phyloP scores from a whole-genome alignment of 257 asterid species.

The Cordia subcordata region DNA sequence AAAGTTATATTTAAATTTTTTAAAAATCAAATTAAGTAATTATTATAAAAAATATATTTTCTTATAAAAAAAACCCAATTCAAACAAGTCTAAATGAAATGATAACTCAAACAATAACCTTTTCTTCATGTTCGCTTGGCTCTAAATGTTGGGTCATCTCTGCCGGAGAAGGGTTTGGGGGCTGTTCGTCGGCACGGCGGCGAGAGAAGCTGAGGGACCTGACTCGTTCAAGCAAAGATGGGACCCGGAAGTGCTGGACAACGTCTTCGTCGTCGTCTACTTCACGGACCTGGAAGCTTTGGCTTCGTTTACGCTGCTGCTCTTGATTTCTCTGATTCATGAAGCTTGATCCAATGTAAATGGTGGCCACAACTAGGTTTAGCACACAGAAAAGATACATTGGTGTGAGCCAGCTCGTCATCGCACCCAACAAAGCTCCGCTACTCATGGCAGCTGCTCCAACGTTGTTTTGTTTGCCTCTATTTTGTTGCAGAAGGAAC shows the following conservation, averaged over 20 bases:
- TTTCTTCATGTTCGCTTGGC: neutral
- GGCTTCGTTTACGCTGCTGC: constrained; percentile 4
- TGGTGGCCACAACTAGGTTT: constrained; percentile 45
- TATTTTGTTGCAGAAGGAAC: neutral
- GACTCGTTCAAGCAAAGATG: constrained; percentile 19
- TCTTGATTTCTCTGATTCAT: constrained; percentile 13
- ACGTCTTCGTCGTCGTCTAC: neutral
- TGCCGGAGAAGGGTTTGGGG: neutral
- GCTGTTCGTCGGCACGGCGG: neutral
- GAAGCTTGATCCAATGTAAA: constrained; percentile 34
- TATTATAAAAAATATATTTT: no score
- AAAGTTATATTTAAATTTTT: no score
- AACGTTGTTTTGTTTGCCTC: neutral
- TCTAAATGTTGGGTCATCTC: neutral
- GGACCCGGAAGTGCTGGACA: constrained; percentile 11
- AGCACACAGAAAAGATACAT: constrained; percentile 52
- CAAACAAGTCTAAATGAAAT: no score
- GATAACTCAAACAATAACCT: no score
- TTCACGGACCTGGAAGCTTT: neutral
- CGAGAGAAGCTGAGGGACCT: constrained; percentile 25
- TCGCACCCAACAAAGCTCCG: neutral
- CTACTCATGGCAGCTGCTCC: neutral
- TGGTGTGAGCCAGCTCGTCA: constrained; percentile 47
- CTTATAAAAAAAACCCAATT: no score
- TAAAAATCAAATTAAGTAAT: no score